Conservation (phyloP, 495 filamentous ascomycete genomes). For the Pseudomonodictys pantanalensis region DNA sequence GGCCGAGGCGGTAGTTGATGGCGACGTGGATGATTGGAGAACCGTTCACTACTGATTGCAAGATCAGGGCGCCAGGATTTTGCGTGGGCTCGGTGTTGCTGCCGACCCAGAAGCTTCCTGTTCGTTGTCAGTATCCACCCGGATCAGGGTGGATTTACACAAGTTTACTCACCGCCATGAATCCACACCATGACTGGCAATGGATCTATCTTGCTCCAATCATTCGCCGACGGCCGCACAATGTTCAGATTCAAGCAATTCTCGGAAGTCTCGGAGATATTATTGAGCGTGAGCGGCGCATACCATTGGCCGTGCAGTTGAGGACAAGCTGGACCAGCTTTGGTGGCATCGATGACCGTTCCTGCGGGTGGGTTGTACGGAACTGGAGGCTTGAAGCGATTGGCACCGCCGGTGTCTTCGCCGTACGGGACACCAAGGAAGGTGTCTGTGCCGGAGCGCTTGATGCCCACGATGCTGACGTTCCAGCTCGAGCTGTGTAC, state of each 20-base stretch:
- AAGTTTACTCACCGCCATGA: constrained; percentile 12
- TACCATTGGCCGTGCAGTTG: constrained; percentile 13
- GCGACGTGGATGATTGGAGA: constrained; percentile 15
- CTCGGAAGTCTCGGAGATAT: constrained; percentile 12
- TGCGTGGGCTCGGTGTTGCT: constrained; percentile 15
- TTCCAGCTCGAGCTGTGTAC: constrained; percentile 4
- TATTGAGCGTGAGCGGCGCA: constrained; percentile 1
- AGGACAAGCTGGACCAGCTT: constrained; percentile 6
- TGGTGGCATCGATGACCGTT: constrained; percentile 3
- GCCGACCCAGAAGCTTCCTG: constrained; percentile 20
- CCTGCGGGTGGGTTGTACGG: neutral
- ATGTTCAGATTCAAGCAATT: constrained; percentile 22
- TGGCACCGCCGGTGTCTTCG: constrained; percentile 5
- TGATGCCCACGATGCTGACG: neutral
- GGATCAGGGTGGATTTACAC: neutral
- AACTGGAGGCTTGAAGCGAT: constrained; percentile 17
- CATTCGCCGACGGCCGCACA: neutral
- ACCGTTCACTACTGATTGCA: constrained; percentile 4
- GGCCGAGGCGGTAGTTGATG: constrained; percentile 20
- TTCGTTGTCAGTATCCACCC: neutral
- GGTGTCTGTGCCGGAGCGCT: constrained; percentile 11
- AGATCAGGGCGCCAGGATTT: constrained; percentile 5
- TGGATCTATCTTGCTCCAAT: neutral
- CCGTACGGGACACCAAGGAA: constrained; percentile 8
- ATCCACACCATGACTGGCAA: constrained; percentile 25